These are phyloP conservation scores for Asterophora lycoperdoides DNA, from an alignment of 768 basidiomycete genomes.

Conservation along the genomic window DNA sequence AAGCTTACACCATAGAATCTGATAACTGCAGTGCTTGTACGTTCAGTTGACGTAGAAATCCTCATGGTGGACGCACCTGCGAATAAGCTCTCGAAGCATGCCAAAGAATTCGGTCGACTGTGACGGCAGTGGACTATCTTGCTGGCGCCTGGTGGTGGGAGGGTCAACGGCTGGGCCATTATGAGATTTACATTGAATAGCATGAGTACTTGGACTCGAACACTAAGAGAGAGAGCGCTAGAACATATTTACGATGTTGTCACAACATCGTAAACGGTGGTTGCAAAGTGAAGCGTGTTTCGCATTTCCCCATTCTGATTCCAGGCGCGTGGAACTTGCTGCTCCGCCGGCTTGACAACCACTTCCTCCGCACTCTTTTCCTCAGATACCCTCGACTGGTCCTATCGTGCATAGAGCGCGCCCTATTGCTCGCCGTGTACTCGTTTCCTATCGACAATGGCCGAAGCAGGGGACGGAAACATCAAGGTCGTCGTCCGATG, in stretches of 20 bases:
- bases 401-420: conserved; percentile 6
- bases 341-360: conserved; percentile 14
- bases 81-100: too few species aligned
- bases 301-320: conserved; percentile 6
- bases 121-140: too few species aligned
- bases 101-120: too few species aligned
- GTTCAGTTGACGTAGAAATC: too few species aligned
- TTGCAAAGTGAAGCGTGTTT: neutral
- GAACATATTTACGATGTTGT: neutral
- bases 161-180: too few species aligned
- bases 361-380: conserved; percentile 7
- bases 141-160: too few species aligned
- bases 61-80: too few species aligned
- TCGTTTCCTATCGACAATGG: conserved; percentile 34
- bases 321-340: conserved; percentile 5
- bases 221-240: too few species aligned
- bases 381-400: conserved; percentile 12
- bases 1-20: too few species aligned
- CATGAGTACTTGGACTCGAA: too few species aligned
- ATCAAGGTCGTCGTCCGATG: conserved; percentile 95
- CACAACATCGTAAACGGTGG: neutral
- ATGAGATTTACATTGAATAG: too few species aligned
- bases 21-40: too few species aligned
- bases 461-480: conserved; percentile 79
- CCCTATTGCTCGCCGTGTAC: conserved; percentile 8